Conservation (phyloP, 192 early-diverging fungal species). For the Obelidium mucronatum region DNA sequence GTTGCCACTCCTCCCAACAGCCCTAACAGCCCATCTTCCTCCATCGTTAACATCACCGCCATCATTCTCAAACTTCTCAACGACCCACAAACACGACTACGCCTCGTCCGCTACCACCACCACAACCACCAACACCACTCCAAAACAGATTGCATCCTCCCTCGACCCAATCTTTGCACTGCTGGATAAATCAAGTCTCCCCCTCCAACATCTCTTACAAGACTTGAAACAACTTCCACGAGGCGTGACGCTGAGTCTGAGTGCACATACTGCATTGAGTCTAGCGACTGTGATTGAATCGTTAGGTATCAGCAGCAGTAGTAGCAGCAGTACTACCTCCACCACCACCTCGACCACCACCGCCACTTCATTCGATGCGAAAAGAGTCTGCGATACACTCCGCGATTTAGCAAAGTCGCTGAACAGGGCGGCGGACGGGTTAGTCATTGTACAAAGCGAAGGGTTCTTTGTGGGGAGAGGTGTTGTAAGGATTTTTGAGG, state of each 20-base stretch:
- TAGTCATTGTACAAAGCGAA: constrained; percentile 23
- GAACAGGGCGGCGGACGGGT: constrained; percentile 20
- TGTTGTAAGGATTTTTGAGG: constrained; percentile 13
- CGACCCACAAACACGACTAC: too few relatives aligned
- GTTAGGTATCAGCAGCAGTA: neutral
- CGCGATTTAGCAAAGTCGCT: constrained; percentile 14
- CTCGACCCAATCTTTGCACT: constrained; percentile 4
- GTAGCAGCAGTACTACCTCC: neutral
- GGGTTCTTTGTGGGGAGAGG: neutral
- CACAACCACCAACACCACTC: neutral
- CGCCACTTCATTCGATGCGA: neutral
- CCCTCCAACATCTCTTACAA: neutral
- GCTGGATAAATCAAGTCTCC: constrained; percentile 1
- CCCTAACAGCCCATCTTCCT: neutral
- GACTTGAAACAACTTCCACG: neutral
- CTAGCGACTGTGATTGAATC: constrained; percentile 27
- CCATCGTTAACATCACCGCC: too few relatives aligned
- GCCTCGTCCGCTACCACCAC: too few relatives aligned
- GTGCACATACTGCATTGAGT: constrained; percentile 18
- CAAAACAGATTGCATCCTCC: neutral
- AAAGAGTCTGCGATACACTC: constrained; percentile 1
- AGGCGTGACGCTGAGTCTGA: neutral
- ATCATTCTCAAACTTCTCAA: neutral
- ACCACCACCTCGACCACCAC: too few relatives aligned
- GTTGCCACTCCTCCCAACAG: neutral